Percentiles rank a stretch among this genome's conserved stretches.
Conservation (phyloP, 176 grass and related monocot species). For the Otatea glauca region DNA sequence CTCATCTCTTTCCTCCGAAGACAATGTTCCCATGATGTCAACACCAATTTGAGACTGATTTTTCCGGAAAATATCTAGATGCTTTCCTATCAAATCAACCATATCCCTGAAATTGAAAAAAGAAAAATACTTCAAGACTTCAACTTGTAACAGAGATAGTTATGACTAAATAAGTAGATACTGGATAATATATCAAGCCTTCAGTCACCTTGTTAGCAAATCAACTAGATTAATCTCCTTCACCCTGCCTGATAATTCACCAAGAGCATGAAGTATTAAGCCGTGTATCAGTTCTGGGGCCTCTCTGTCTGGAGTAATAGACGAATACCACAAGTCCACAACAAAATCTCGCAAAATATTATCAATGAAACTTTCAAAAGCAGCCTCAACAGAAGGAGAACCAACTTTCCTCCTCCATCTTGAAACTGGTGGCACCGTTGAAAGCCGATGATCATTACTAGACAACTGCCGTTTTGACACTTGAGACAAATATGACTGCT, state of each 20-base stretch:
- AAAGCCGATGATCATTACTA: slow-evolving; percentile 72
- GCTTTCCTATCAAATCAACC: slow-evolving; percentile 81
- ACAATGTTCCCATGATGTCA: slow-evolving; percentile 84
- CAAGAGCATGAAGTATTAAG: slow-evolving; percentile 84
- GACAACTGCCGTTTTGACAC: slow-evolving; percentile 70
- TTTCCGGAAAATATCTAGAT: slow-evolving; percentile 88
- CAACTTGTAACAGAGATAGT: slow-evolving; percentile 21
- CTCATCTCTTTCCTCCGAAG: slow-evolving; percentile 98
- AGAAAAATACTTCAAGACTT: background rate
- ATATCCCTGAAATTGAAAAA: slow-evolving; percentile 67
- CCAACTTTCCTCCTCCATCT: slow-evolving; percentile 95
- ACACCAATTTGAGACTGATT: slow-evolving; percentile 83
- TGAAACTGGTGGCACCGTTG: slow-evolving; percentile 60
- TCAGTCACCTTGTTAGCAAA: slow-evolving; percentile 80
- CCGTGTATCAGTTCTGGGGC: slow-evolving; percentile 81
- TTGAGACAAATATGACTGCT: slow-evolving; percentile 76
- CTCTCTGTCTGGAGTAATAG: slow-evolving; percentile 88
- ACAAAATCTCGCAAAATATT: slow-evolving; percentile 94
- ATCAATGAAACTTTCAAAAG: slow-evolving; percentile 83
- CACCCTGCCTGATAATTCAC: slow-evolving; percentile 77
- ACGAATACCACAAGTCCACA: slow-evolving; percentile 85
- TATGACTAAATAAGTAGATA: slow-evolving; percentile 26
- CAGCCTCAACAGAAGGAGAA: slow-evolving; percentile 77
- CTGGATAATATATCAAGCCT: slow-evolving; percentile 31
- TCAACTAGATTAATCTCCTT: slow-evolving; percentile 96